Conservation (phyloP, 1,284 basidiomycete genomes). For the Mycena citricolor region DNA sequence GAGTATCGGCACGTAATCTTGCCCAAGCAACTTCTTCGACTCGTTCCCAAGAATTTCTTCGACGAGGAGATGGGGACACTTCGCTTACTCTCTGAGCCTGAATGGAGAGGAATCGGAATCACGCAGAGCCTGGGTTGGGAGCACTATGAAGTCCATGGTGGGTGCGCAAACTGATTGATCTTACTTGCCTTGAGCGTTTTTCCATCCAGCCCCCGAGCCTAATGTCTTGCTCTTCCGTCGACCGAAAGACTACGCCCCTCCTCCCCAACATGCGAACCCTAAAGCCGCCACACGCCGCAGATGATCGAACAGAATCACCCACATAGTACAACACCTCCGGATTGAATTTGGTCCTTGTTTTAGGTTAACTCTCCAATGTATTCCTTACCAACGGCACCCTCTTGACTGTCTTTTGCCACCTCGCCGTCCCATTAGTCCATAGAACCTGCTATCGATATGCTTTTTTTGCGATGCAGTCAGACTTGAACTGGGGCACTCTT, state of each 20-base stretch:
- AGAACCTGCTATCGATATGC: slow-evolving; percentile 14
- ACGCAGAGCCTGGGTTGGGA: slow-evolving; percentile 96
- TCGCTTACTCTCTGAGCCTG: slow-evolving; percentile 79
- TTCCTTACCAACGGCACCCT: slow-evolving; percentile 5
- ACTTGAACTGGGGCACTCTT: too few relatives aligned
- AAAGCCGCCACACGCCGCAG: slow-evolving; percentile 22
- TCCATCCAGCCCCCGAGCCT: slow-evolving; percentile 73
- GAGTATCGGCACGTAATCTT: slow-evolving; percentile 93
- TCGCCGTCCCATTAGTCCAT: background rate
- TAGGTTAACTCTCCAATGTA: slow-evolving; percentile 5
- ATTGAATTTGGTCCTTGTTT: slow-evolving; percentile 13
- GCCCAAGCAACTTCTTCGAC: slow-evolving; percentile 82
- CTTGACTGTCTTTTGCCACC: background rate
- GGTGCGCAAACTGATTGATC: slow-evolving; percentile 29
- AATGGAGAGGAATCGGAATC: slow-evolving; percentile 96
- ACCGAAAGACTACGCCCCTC: slow-evolving; percentile 49
- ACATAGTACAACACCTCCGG: too few relatives aligned
- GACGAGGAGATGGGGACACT: slow-evolving; percentile 82
- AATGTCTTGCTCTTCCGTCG: slow-evolving; percentile 83
- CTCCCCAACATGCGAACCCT: slow-evolving; percentile 19
- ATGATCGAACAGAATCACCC: slow-evolving; percentile 10
- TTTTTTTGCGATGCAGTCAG: too few relatives aligned
- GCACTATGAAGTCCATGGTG: slow-evolving; percentile 96
- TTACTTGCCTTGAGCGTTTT: slow-evolving; percentile 6
- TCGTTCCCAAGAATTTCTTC: slow-evolving; percentile 83